Conservation (phyloP, 108 stramenopile genomes). For the Skeletonema marinoi region DNA sequence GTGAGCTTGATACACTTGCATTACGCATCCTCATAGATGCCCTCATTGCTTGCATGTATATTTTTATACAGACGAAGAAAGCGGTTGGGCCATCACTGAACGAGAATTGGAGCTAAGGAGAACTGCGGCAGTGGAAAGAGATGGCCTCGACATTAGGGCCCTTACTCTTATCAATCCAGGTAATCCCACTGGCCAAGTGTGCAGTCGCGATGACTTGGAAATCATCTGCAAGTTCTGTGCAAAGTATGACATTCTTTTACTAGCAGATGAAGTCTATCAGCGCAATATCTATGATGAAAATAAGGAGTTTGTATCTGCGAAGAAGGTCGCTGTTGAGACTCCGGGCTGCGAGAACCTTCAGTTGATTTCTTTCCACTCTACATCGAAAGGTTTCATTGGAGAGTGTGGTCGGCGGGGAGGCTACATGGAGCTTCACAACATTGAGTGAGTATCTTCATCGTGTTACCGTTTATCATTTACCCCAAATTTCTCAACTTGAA, state of each 20-base stretch:
- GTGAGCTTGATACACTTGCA: not conserved
- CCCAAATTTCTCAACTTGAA: not conserved
- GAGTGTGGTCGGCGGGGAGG: conserved; percentile 97
- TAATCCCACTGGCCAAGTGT: conserved; percentile 93
- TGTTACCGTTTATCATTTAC: not conserved
- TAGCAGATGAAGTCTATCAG: conserved; percentile 95
- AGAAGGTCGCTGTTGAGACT: conserved; percentile 69
- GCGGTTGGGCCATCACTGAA: conserved; percentile 80
- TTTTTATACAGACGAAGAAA: conserved; percentile 71
- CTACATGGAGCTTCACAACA: conserved; percentile 88
- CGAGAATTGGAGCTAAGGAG: conserved; percentile 70
- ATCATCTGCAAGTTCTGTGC: conserved; percentile 81
- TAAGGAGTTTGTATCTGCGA: conserved; percentile 77
- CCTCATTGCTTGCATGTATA: not conserved
- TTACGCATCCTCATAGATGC: not conserved
- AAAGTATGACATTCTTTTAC: conserved; percentile 78
- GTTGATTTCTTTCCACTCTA: conserved; percentile 92
- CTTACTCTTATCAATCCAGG: conserved; percentile 95
- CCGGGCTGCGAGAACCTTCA: conserved; percentile 73
- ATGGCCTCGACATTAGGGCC: conserved; percentile 72
- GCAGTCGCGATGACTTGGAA: conserved; percentile 75
- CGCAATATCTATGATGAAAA: conserved; percentile 85
- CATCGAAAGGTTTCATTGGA: conserved; percentile 91
- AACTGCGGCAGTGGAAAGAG: conserved; percentile 59
- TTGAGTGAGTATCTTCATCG: conserved; percentile 45